Base-by-base conservation (phyloP, 2,329 filamentous ascomycete genomes). In the Fusarium continuum region DNA sequence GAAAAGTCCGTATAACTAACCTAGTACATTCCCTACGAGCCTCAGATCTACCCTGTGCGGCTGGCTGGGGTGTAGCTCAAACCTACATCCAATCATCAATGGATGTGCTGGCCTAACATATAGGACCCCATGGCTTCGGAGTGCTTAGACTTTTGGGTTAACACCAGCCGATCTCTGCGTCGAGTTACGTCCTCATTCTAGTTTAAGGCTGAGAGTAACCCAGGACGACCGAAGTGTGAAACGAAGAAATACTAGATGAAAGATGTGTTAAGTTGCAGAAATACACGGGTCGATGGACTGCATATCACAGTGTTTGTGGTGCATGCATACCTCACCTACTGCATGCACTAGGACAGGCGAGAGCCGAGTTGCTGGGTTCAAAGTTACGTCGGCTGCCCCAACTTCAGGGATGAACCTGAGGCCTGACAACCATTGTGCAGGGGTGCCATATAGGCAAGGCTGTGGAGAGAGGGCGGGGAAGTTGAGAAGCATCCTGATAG, bases 381-480 rank as follows among this genome's bases (percentile, higher is more conserved):
- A 22, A n/a, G 40, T 35, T 51, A 22, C 48, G 17, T 46, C 22
- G 23, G 47, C 17, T 46, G 40, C 29, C 39, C 48, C 20, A 47
- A 16, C 16, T 47, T 14, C 10, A 14, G 39, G n/a, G 32, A 20
- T 20, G 14, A 28, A n/a, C 22, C 39, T 19, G 22, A 19, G 34
- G 16, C n/a, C 19, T 34, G 48, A 34, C 28, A 44, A 50, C 16
- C 17, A n/a, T 44, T 34, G 26, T 16, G 19, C 48, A 51, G 29
- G 48, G 48, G 5, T 46, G 14, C 17, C 13, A 17, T 34, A 16
- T 32, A 23, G 16, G 9, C 36, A 13, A 50, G 26, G 17, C 13
- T 35, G 35, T 46, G 47, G 47, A 45, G 39, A 50, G 16, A 25
- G n/a, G n/a, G 47, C 16, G 47, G 47, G 39, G 47, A 41, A 45